These are phyloP conservation scores for Entophlyctis luteolus DNA, from an alignment of 192 early-diverging fungal species.

Conservation along the genomic window DNA sequence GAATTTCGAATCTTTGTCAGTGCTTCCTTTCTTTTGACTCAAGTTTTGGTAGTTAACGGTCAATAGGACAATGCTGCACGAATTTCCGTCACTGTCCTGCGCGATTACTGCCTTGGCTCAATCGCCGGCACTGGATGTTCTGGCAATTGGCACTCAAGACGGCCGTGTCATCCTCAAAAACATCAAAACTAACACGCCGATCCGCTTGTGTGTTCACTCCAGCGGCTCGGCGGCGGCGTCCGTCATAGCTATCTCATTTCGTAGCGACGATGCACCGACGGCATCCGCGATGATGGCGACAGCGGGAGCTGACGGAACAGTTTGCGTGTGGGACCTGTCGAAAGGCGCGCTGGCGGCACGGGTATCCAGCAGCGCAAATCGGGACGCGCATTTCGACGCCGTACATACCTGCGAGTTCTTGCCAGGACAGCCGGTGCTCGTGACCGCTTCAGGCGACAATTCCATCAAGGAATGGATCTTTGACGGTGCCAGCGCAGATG, in stretches of 20 bases:
- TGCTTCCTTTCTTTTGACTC: background rate
- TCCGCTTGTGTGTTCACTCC: slow-evolving; percentile 79
- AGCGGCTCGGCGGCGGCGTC: slow-evolving; percentile 49
- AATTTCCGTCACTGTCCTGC: slow-evolving; percentile 68
- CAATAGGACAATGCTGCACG: slow-evolving; percentile 69
- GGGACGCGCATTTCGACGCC: slow-evolving; percentile 77
- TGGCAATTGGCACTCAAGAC: slow-evolving; percentile 87
- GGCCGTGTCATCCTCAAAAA: slow-evolving; percentile 84
- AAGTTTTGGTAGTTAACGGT: background rate
- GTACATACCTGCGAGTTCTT: slow-evolving; percentile 79
- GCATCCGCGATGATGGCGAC: slow-evolving; percentile 75
- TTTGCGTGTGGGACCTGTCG: slow-evolving; percentile 89
- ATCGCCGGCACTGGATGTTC: slow-evolving; percentile 86
- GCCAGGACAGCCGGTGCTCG: slow-evolving; percentile 75
- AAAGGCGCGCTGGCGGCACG: slow-evolving; percentile 65
- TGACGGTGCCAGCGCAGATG: slow-evolving; percentile 77
- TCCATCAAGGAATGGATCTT: slow-evolving; percentile 96
- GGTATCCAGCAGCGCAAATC: slow-evolving; percentile 18
- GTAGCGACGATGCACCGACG: slow-evolving; percentile 56
- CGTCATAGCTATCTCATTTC: slow-evolving; percentile 90
- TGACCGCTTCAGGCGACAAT: slow-evolving; percentile 88
- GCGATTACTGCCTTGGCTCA: slow-evolving; percentile 77
- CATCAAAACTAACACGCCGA: slow-evolving; percentile 70
- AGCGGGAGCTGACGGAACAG: slow-evolving; percentile 78
- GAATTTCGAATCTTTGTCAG: slow-evolving; percentile 75